Conservation (phyloP, 768 basidiomycete genomes). For the Termitomyces bulborhizus region DNA sequence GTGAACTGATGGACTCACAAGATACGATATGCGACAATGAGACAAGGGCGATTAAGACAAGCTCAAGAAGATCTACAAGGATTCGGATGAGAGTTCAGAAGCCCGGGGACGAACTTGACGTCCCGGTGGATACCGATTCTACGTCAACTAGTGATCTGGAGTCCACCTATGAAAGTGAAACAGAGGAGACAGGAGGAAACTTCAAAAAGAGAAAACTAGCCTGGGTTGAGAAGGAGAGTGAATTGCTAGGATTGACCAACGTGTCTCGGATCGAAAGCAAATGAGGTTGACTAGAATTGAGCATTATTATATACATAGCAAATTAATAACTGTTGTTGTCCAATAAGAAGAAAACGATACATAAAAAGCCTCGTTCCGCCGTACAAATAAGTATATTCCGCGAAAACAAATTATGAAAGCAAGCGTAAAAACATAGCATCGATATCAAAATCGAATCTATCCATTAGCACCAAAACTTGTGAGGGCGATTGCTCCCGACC, state of each 20-base stretch:
- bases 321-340: neutral
- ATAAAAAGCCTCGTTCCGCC: neutral
- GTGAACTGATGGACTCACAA: neutral
- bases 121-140: too few species aligned
- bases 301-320: too few species aligned
- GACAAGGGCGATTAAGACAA: neutral
- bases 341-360: neutral
- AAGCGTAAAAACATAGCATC: neutral
- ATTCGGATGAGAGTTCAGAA: neutral
- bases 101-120: neutral
- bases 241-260: neutral
- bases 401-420: neutral
- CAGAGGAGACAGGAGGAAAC: neutral
- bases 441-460: conserved; percentile 1
- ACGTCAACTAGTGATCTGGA: neutral
- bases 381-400: neutral
- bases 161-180: neutral
- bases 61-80: neutral
- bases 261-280: neutral
- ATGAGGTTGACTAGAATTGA: neutral
- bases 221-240: neutral
- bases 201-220: neutral
- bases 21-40: neutral
- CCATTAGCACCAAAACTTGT: conserved; percentile 38
- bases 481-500: conserved; percentile 46